Evolutionary conservation across 352 stramenopile species (phyloP).

Genomic region (Nothophytophthora sp.): DNA sequence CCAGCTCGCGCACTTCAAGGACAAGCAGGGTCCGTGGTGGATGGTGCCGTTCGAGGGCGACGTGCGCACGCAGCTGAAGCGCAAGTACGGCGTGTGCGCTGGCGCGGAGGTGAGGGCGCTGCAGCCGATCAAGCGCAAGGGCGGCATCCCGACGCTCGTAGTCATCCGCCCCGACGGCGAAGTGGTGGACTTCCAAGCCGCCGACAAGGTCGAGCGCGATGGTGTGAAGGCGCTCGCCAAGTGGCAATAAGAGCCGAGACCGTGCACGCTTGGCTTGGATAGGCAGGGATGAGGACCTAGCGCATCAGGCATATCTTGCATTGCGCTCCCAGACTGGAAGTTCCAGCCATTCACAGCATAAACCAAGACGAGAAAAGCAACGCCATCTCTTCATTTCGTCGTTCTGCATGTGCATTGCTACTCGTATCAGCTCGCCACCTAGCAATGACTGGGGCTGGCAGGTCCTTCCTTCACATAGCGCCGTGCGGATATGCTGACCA

Average conservation of each 20-base stretch:
- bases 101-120: slow-evolving; percentile 58
- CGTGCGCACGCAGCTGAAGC: slow-evolving; percentile 72
- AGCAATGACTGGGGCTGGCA: too few species aligned
- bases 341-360: too few species aligned
- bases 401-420: too few species aligned
- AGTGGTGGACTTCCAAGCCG: slow-evolving; percentile 69
- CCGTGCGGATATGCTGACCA: too few species aligned
- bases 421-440: too few species aligned
- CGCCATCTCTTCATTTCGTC: too few species aligned
- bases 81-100: slow-evolving; percentile 79
- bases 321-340: too few species aligned
- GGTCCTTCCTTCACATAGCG: too few species aligned
- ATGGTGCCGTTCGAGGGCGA: slow-evolving; percentile 69
- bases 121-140: slow-evolving; percentile 58
- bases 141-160: slow-evolving; percentile 76
- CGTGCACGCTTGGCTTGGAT: background rate
- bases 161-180: slow-evolving; percentile 63
- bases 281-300: too few species aligned
- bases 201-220: slow-evolving; percentile 58
- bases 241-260: slow-evolving; percentile 38
- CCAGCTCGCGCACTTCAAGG: slow-evolving; percentile 59
- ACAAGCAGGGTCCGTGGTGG: slow-evolving; percentile 82
- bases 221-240: slow-evolving; percentile 41
- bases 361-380: too few species aligned
- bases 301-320: too few species aligned